phyloP scores from a whole-genome alignment of 163 green algal species.

The Chlamydomonas reinhardtii region DNA sequence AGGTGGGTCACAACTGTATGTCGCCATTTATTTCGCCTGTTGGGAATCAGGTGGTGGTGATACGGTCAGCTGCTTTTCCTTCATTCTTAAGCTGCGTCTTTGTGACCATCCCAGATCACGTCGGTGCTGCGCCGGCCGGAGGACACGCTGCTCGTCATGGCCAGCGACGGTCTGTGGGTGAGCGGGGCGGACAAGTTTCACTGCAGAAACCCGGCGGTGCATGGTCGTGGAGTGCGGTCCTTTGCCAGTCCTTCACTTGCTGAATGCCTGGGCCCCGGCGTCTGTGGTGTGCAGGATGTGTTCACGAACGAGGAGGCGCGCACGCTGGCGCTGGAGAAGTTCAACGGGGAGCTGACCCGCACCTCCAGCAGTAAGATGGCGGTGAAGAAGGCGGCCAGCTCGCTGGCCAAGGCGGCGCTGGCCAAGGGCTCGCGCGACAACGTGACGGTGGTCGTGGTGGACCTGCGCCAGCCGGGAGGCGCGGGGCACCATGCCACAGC shows the following conservation, averaged over 20 bases:
- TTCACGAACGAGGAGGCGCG: conserved; percentile 69
- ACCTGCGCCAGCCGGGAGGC: conserved; percentile 46
- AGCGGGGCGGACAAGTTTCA: conserved; percentile 1
- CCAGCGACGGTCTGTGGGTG: conserved; percentile 89
- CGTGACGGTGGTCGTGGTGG: conserved; percentile 71
- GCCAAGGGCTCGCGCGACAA: conserved; percentile 71
- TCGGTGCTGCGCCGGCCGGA: conserved; percentile 38
- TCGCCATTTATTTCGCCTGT: too few species aligned
- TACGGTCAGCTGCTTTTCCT: not conserved
- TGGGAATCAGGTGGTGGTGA: too few species aligned
- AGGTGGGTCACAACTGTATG: conserved; percentile 57
- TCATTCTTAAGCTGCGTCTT: not conserved
- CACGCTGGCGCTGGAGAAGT: conserved; percentile 40
- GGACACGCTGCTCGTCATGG: conserved; percentile 87
- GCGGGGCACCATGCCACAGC: not conserved
- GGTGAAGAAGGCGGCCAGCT: conserved; percentile 51
- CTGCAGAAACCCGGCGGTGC: too few species aligned
- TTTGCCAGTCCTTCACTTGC: not conserved
- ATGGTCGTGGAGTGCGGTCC: not conserved
- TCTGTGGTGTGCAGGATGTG: conserved; percentile 63
- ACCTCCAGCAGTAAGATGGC: conserved; percentile 43
- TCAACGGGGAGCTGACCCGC: conserved; percentile 26
- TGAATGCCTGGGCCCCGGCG: too few species aligned
- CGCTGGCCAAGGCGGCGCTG: conserved; percentile 63
- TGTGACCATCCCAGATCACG: conserved; percentile 16